Conservation (phyloP, 768 basidiomycete species). For the Tylopilus rubrobrunneus region DNA sequence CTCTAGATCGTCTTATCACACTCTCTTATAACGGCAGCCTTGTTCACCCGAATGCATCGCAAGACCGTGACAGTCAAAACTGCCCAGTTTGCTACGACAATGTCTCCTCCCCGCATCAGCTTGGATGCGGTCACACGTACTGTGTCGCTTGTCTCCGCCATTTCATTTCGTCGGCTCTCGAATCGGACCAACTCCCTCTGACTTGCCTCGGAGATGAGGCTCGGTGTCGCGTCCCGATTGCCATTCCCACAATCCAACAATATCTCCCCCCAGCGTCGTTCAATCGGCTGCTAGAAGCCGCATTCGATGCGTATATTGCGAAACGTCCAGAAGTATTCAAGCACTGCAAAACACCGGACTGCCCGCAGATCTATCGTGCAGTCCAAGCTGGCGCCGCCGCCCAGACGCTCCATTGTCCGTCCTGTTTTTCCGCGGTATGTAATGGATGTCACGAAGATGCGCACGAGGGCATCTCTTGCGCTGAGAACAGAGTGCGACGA, state of each 20-base stretch:
- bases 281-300: slow-evolving; percentile 49
- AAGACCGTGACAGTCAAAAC: slow-evolving; percentile 2
- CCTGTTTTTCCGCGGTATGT: slow-evolving; percentile 65
- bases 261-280: slow-evolving; percentile 52
- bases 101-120: slow-evolving; percentile 39
- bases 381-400: slow-evolving; percentile 37
- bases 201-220: slow-evolving; percentile 65
- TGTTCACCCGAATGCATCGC: neutral
- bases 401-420: slow-evolving; percentile 55
- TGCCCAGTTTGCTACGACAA: slow-evolving; percentile 57
- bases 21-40: slow-evolving; percentile 33
- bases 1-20: slow-evolving; percentile 41
- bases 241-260: slow-evolving; percentile 48
- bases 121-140: slow-evolving; percentile 65
- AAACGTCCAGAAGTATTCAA: slow-evolving; percentile 56
- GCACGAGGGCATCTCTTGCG: slow-evolving; percentile 63
- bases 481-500: slow-evolving; percentile 33
- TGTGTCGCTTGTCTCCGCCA: slow-evolving; percentile 57
- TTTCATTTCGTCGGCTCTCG: slow-evolving; percentile 54
- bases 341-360: slow-evolving; percentile 79
- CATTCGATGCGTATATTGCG: slow-evolving; percentile 56
- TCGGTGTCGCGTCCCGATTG: slow-evolving; percentile 50
- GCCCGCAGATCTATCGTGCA: slow-evolving; percentile 64
- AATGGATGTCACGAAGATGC: slow-evolving; percentile 53
- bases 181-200: slow-evolving; percentile 59